phyloP scores from a whole-genome alignment of 2,329 filamentous ascomycete species.

The Teratosphaeria viscida region DNA sequence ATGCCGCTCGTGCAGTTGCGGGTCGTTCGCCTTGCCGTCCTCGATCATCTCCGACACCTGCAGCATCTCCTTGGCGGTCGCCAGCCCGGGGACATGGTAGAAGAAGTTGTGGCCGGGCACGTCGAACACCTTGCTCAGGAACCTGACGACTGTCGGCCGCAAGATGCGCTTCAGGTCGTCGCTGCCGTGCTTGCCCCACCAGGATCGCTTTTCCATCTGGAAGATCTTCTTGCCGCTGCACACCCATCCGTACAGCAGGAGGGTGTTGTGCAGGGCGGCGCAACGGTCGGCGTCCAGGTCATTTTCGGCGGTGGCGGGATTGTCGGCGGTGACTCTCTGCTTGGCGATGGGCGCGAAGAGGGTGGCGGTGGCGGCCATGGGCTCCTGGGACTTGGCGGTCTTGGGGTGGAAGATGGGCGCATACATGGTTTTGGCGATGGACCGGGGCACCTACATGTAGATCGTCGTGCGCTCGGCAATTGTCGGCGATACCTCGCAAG shows the following conservation, averaged over 20 bases:
- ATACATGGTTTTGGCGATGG: neutral
- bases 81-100: constrained; percentile 23
- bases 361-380: constrained; percentile 3
- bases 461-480: neutral
- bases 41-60: constrained; percentile 20
- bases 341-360: constrained; percentile 22
- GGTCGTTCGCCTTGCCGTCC: constrained; percentile 7
- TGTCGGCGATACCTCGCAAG: neutral
- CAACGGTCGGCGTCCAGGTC: constrained; percentile 23
- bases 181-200: constrained; percentile 23
- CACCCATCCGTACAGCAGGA: constrained; percentile 26
- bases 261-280: constrained; percentile 24
- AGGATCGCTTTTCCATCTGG: constrained; percentile 20
- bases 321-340: constrained; percentile 18
- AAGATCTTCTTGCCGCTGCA: constrained; percentile 22
- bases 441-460: neutral
- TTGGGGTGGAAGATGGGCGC: neutral
- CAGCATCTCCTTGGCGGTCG: constrained; percentile 18
- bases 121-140: constrained; percentile 23
- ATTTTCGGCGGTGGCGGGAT: constrained; percentile 11
- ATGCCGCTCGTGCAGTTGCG: constrained; percentile 17
- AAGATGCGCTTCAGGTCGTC: constrained; percentile 15
- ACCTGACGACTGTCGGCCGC: constrained; percentile 19
- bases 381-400: neutral
- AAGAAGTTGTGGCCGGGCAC: constrained; percentile 23